These are phyloP conservation scores for Malus hybrid DNA, from an alignment of 331 rosid species.

Conservation along the genomic window DNA sequence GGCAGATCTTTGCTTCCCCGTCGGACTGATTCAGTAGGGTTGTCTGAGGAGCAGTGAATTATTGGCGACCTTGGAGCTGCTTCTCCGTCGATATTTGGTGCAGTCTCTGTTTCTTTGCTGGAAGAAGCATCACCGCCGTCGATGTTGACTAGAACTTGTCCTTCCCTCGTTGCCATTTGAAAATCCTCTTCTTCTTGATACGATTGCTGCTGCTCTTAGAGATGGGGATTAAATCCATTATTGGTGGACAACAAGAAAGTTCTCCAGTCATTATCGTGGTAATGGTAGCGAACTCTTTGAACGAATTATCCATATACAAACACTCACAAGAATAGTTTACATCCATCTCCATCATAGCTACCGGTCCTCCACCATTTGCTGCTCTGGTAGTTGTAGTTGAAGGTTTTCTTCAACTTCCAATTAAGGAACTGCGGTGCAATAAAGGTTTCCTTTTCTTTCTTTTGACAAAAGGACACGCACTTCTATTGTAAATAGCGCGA, in stretches of 20 bases:
- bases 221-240: background rate
- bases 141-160: slow-evolving; percentile 3
- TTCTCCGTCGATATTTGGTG: background rate
- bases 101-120: background rate
- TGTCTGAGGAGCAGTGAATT: background rate
- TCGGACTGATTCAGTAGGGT: slow-evolving; percentile 3
- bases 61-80: background rate
- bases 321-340: no score
- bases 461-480: no score
- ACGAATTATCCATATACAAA: no score
- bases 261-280: no score
- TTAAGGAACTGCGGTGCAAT: no score
- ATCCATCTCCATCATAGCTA: no score
- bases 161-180: slow-evolving; percentile 11
- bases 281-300: background rate
- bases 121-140: background rate
- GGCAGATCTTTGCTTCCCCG: slow-evolving; percentile 7
- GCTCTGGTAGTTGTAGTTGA: no score
- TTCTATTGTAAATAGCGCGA: no score
- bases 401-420: no score
- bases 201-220: background rate
- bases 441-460: no score
- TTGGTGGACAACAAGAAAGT: slow-evolving; percentile 16
- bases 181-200: no score
- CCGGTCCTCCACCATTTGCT: no score